A percentile compares a stretch with the other conserved stretches of the same genome.
Conservation (phyloP, 2,329 filamentous ascomycete species). For the Trichoderma lentiforme region DNA sequence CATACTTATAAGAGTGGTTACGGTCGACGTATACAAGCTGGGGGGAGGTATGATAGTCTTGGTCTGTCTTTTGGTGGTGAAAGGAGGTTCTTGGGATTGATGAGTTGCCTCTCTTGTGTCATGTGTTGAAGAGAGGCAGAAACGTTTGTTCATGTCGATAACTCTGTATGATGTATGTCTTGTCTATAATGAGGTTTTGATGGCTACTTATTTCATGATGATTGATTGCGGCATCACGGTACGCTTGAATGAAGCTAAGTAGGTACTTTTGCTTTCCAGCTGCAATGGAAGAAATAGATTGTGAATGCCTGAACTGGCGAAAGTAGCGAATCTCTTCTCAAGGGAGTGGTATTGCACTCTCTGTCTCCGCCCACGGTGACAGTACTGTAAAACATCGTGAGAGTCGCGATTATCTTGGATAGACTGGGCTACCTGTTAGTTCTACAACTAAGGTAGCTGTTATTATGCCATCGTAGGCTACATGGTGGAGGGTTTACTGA, state of each 20-base stretch:
- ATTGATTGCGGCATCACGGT: not conserved
- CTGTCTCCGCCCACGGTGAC: not conserved
- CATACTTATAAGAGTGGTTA: not conserved
- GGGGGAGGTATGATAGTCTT: not conserved
- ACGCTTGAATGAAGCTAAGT: not conserved
- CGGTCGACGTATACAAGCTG: not conserved
- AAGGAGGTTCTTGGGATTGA: not conserved
- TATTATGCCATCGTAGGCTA: not conserved
- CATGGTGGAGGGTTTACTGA: no score
- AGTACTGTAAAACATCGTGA: no score
- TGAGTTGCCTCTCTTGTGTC: not conserved
- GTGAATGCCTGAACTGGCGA: not conserved
- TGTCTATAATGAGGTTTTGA: conserved; percentile 18
- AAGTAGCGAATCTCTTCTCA: not conserved
- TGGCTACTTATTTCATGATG: conserved; percentile 5
- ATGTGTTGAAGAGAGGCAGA: not conserved
- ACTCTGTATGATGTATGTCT: conserved; percentile 22
- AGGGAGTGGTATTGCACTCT: not conserved
- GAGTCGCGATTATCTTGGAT: no score
- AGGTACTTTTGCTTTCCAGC: not conserved
- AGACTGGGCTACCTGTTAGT: not conserved
- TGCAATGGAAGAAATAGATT: not conserved
- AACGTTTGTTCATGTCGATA: conserved; percentile 9
- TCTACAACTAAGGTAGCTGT: not conserved
- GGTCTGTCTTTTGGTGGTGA: not conserved